These are phyloP conservation scores for Eucalyptus curtisii DNA, from an alignment of 345 rosid species.

Conservation along the genomic window DNA sequence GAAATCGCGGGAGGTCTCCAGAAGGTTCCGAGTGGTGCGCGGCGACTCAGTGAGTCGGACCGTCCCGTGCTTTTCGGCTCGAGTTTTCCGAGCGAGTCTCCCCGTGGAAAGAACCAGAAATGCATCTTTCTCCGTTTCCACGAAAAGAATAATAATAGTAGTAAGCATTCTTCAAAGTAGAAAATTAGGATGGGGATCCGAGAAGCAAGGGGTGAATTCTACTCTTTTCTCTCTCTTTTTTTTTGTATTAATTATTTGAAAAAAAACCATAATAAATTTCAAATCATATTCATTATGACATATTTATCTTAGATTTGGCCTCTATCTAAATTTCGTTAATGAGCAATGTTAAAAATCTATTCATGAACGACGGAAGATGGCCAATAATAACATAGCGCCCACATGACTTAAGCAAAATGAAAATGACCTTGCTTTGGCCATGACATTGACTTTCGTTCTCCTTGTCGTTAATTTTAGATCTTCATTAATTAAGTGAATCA, in stretches of 20 bases:
- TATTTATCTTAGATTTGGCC: rapidly evolving
- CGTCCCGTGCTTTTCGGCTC: not conserved
- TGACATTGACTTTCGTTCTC: rapidly evolving
- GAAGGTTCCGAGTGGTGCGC: not conserved
- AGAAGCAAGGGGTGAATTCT: not conserved
- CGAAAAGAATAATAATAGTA: not conserved
- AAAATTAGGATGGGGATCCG: not conserved
- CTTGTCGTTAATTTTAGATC: too few relatives aligned
- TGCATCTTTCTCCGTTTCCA: not conserved
- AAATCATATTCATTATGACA: rapidly evolving
- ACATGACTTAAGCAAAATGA: too few relatives aligned
- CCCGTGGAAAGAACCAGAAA: not conserved
- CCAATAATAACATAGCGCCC: rapidly evolving
- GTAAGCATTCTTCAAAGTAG: not conserved
- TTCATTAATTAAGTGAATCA: not conserved
- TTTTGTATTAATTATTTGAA: not conserved
- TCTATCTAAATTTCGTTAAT: rapidly evolving
- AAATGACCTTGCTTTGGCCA: rapidly evolving
- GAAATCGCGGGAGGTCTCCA: not conserved
- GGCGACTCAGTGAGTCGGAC: not conserved
- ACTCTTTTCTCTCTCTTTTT: too few relatives aligned
- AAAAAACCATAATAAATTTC: too few relatives aligned
- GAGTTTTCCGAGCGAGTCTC: not conserved
- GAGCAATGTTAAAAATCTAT: rapidly evolving
- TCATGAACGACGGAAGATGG: rapidly evolving